phyloP scores from a whole-genome alignment of 306 rosid genomes.

The Vigna angularis region DNA sequence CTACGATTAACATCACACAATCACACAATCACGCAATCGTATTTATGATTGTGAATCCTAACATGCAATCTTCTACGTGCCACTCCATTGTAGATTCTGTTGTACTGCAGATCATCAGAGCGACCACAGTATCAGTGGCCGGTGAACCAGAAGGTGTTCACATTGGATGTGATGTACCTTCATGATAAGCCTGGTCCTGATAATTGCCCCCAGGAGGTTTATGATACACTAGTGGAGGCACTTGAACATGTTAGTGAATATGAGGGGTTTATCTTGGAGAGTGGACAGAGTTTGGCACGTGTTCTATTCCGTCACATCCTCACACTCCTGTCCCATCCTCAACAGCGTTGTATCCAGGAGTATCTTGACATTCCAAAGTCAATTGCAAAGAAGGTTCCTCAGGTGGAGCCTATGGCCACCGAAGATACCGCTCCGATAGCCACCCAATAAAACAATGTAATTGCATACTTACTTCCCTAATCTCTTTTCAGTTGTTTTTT shows the following conservation, averaged over 20 bases:
- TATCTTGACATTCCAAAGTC: constrained; percentile 78
- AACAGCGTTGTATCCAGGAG: constrained; percentile 85
- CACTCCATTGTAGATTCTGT: constrained; percentile 66
- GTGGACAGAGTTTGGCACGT: constrained; percentile 83
- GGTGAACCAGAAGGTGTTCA: constrained; percentile 73
- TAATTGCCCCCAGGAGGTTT: constrained; percentile 92
- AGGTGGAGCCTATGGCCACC: constrained; percentile 57
- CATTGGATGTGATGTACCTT: constrained; percentile 91
- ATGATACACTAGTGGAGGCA: constrained; percentile 85
- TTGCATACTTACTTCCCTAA: constrained; percentile 10
- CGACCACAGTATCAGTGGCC: constrained; percentile 86
- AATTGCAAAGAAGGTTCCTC: constrained; percentile 65
- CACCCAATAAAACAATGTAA: constrained; percentile 55
- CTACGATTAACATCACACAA: not conserved
- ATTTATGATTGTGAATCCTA: constrained; percentile 28
- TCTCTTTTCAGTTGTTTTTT: constrained; percentile 33
- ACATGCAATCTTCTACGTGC: constrained; percentile 36
- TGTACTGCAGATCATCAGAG: constrained; percentile 84
- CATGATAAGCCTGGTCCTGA: constrained; percentile 97
- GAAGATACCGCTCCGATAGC: constrained; percentile 62
- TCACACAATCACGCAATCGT: not conserved
- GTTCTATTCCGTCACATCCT: constrained; percentile 73
- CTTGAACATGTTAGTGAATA: constrained; percentile 88
- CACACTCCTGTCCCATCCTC: constrained; percentile 79
- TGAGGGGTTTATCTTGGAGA: constrained; percentile 94